These are phyloP conservation scores for Chalciporus sp. DNA, from an alignment of 1,284 basidiomycete species.

Conservation along the genomic window DNA sequence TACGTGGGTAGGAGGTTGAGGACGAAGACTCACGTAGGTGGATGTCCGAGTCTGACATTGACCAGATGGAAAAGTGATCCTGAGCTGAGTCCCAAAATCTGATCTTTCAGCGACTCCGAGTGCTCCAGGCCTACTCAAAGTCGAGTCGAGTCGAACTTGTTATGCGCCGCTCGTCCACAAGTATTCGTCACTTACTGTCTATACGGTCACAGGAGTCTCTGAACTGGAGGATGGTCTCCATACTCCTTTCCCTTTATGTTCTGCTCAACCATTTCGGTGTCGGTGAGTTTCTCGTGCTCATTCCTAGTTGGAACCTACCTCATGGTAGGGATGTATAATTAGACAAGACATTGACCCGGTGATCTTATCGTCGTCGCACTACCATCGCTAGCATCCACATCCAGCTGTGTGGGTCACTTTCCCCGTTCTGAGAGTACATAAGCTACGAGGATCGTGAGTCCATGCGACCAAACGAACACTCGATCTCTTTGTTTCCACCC, in stretches of 20 bases:
- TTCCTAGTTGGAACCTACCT: not conserved
- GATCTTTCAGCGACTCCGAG: no score
- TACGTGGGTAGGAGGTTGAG: constrained; percentile 32
- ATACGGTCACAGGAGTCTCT: no score
- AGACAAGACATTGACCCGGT: not conserved
- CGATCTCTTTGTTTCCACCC: not conserved
- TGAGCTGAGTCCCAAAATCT: no score
- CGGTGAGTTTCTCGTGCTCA: not conserved
- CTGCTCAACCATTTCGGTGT: not conserved
- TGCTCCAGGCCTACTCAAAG: no score
- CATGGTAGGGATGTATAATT: not conserved
- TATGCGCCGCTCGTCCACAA: no score
- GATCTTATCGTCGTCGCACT: constrained; percentile 11
- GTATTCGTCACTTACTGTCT: no score
- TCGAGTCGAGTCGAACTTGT: no score
- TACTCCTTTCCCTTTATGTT: not conserved
- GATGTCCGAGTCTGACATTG: constrained; percentile 28
- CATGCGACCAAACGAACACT: not conserved
- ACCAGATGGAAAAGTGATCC: not conserved
- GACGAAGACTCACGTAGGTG: constrained; percentile 21
- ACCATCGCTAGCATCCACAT: not conserved
- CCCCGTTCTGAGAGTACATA: constrained; percentile 11
- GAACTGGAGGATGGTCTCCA: not conserved
- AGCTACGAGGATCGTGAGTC: not conserved
- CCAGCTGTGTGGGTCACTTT: constrained; percentile 3